A percentile compares a stretch with the other conserved stretches of the same genome.
phyloP scores from a whole-genome alignment of 495 filamentous ascomycete genomes.

The Parathielavia hyrcaniae region DNA sequence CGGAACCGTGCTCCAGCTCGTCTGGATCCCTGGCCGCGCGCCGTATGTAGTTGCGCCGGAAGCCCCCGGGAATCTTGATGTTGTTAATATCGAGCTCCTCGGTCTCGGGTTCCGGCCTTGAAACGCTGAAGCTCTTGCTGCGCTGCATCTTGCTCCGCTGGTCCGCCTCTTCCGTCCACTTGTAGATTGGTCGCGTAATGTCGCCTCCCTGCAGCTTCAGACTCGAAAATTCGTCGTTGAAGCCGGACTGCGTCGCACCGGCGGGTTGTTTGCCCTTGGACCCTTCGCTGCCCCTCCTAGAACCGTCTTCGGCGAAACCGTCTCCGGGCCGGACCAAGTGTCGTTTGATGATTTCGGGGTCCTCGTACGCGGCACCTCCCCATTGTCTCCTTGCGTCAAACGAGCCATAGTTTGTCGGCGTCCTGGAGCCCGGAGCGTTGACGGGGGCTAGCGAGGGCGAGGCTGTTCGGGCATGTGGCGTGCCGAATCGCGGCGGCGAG shows the following conservation, averaged over 20 bases:
- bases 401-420: conserved; percentile 69
- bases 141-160: conserved; percentile 55
- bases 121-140: conserved; percentile 77
- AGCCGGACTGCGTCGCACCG: conserved; percentile 35
- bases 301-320: conserved; percentile 34
- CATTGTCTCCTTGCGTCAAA: conserved; percentile 55
- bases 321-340: conserved; percentile 70
- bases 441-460: conserved; percentile 35
- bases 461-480: conserved; percentile 44
- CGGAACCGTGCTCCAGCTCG: conserved; percentile 39
- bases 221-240: conserved; percentile 75
- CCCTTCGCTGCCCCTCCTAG: conserved; percentile 34
- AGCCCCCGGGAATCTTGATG: conserved; percentile 89
- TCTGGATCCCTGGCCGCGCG: conserved; percentile 55
- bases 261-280: conserved; percentile 46
- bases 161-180: conserved; percentile 80
- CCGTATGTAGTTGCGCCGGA: conserved; percentile 80
- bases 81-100: conserved; percentile 74
- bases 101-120: conserved; percentile 67
- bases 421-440: conserved; percentile 42
- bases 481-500: conserved; percentile 55
- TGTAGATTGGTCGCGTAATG: conserved; percentile 87
- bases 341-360: conserved; percentile 72
- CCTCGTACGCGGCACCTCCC: conserved; percentile 57
- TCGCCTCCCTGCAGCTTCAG: conserved; percentile 87